Base-by-base conservation (phyloP, 306 rosid species). In the Aeschynomene evenia region DNA sequence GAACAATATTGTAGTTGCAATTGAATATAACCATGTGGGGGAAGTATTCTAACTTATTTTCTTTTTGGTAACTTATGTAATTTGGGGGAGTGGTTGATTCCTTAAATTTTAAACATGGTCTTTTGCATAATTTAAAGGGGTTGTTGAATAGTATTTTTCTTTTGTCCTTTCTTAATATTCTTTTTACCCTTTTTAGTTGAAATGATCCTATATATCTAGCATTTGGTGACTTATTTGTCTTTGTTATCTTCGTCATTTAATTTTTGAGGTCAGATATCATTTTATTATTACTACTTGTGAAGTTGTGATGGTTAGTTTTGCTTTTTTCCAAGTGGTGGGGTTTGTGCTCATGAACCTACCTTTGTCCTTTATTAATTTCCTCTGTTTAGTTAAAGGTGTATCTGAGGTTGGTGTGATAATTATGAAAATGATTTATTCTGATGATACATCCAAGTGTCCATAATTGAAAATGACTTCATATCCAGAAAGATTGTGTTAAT, bases 301-400 rank as follows among this genome's bases (percentile, higher is more conserved):
- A n/a, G n/a, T n/a, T n/a, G n/a, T n/a, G n/a, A 9, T 15, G 16
- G 11, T 3, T 28, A 5, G 63, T 4, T 34, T 59, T 18, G 34
- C 34, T 14, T 62, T 62, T 39, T 46, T n/a, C n/a, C 67, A n/a
- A 15, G 42, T 3, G 63, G 63, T n/a, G 63, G 63, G 39, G 23
- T 21, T 40, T 6, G 68, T 21, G 2, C 13, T 33, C 16, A 10
- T 21, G 53, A 63, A 63, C 16, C 57, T 34, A 39, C 51, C 52
- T 62, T 26, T 48, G 53, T 48, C 23, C 5, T 15, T 4, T n/a
- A n/a, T n/a, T n/a, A n/a, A n/a, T n/a, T n/a, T 28, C 8, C 42
- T 3, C 6, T 9, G 11, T 18, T 33, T 16, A 9, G 10, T 58
- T 62, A 14, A 39, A 43, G 70, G 24, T 45, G 24, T 46, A 26